These are phyloP conservation scores for Didymella keratinophila DNA, from an alignment of 2,329 filamentous ascomycete genomes.

Conservation along the genomic window DNA sequence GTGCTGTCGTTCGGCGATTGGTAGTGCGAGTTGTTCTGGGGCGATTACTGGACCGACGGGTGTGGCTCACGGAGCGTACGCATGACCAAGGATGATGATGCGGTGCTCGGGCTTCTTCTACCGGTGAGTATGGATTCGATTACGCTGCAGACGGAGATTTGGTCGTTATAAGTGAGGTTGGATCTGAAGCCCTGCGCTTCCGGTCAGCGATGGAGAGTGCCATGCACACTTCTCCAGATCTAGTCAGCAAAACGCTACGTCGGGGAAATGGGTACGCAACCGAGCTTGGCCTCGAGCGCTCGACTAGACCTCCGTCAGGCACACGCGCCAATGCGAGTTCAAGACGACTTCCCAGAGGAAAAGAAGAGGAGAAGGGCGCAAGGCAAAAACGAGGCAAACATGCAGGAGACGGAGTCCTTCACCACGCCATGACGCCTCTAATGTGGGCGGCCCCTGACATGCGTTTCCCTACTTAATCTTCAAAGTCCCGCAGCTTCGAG, in stretches of 20 bases:
- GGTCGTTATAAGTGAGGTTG: conserved; percentile 12
- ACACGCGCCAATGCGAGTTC: conserved; percentile 26
- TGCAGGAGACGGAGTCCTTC: conserved; percentile 26
- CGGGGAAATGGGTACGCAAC: conserved; percentile 12
- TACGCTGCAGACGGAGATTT: conserved; percentile 1
- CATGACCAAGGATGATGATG: conserved; percentile 27
- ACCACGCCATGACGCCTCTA: conserved; percentile 12
- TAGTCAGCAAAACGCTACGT: conserved; percentile 9
- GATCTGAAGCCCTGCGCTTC: conserved; percentile 20
- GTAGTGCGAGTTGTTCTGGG: not conserved
- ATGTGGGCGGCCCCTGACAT: conserved; percentile 21
- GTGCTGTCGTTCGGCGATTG: not conserved
- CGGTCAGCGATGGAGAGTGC: conserved; percentile 29
- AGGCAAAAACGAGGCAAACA: conserved; percentile 28
- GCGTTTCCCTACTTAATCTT: conserved; percentile 33
- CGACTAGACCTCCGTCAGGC: conserved; percentile 2
- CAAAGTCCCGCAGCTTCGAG: conserved; percentile 22
- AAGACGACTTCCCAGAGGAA: conserved; percentile 11
- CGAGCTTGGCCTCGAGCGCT: conserved; percentile 18
- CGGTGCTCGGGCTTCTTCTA: conserved; percentile 24
- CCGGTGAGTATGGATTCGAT: conserved; percentile 28
- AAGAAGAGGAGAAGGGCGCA: conserved; percentile 14
- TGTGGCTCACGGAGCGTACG: conserved; percentile 26
- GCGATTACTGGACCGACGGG: conserved; percentile 9
- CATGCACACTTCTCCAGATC: conserved; percentile 14